A percentile compares a stretch with the other conserved stretches of the same genome.
Conservation (phyloP, 257 asterid species). For the Nicotiana noctiflora region DNA sequence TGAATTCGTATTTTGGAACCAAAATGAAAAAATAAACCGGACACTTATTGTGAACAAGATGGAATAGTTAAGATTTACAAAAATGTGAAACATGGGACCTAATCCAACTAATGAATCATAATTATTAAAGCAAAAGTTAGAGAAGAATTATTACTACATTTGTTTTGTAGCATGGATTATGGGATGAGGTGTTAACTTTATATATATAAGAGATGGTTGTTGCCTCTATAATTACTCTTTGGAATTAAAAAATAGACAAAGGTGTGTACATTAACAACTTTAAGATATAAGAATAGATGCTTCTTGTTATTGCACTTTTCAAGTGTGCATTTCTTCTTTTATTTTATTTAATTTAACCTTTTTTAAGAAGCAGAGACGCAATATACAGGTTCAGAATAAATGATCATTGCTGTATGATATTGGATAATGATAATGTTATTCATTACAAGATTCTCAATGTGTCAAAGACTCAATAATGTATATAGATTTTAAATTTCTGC, state of each 20-base stretch:
- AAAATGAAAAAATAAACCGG: too few species aligned
- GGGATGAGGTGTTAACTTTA: background rate
- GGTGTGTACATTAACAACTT: background rate
- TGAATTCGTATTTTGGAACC: too few species aligned
- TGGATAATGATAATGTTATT: background rate
- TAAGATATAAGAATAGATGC: background rate
- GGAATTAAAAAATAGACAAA: background rate
- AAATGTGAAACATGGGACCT: background rate
- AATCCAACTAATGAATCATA: conserved; percentile 1
- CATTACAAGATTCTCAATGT: background rate
- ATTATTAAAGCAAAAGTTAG: background rate
- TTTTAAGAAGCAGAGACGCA: background rate
- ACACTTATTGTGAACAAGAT: too few species aligned
- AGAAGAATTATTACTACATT: background rate
- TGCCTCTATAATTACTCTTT: background rate
- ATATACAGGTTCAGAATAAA: background rate
- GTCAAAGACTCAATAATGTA: background rate
- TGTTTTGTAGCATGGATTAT: background rate
- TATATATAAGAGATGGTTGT: background rate
- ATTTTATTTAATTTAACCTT: background rate
- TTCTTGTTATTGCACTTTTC: background rate
- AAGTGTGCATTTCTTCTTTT: background rate
- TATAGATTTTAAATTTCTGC: background rate
- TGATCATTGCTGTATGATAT: background rate
- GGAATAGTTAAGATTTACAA: background rate